Base-by-base conservation (phyloP, 192 early-diverging fungal species). In the Podila clonocystis region DNA sequence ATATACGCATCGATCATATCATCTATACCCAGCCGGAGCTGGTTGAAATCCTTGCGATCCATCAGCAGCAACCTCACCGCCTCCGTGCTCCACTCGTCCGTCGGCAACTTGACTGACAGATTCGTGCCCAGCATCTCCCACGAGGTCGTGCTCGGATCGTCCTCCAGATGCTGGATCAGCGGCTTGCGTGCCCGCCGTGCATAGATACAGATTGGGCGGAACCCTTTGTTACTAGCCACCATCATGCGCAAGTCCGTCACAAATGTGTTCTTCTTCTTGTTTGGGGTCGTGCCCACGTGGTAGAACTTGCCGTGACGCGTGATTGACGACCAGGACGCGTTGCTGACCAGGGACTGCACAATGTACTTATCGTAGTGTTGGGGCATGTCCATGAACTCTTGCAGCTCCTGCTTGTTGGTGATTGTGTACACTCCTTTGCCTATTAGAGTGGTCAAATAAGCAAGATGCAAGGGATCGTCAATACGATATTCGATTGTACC, bases 91-190 rank as follows among this genome's bases (percentile, higher is more conserved):
- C 93, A 96, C 48, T 89, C 87, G 50, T 91, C 92, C 36, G 89
- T 86, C 8, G 91, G 88, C 31, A 89, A 63, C 83, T 94, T 95
- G 72, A 96, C 91, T 20, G 90, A 91, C 29, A 96, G 84, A 63
- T 97, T 97, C 11, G 94, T 97, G 28, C 94, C 95, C 11, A 96
- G 88, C 95, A 96, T 96, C 71, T 95, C 93, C 95, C 95, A 96
- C 36, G 95, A 94, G 13, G 90, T 88, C 6, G 82, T 79, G 17
- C 67, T 36, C 1, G 61, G 73, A 33, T 74, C 73, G 34, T 84
- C 83, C 19, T 79, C 67, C 8, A 82, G 45, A 38, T 75, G 45
- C 29, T 80, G 75, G 26, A 91, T 60, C 31, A 96, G 76, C 4
- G 94, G 95, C 36, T 91, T 88, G 22, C 94, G 82, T 17, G 95